Base-by-base conservation (phyloP, 2,329 filamentous ascomycete species). In the Cordyceps javanica region DNA sequence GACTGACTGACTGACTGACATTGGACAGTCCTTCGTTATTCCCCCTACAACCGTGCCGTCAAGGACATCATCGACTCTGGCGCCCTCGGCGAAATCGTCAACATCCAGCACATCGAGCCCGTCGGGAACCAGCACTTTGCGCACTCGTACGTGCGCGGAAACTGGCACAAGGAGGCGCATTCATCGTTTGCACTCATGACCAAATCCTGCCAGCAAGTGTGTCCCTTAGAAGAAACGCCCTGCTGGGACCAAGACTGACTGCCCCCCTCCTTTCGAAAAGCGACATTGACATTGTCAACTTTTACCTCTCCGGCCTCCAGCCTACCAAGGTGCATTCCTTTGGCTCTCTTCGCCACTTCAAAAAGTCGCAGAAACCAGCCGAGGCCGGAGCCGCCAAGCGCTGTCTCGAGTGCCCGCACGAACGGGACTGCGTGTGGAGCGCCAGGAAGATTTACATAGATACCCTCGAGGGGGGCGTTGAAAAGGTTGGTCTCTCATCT, bases 371-470 rank as follows among this genome's bases (percentile, higher is more conserved):
- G 11, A 61, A 61, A 38, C 60, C 60, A 3, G 34, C 21, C 16
- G 51, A 58, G 23, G 60, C 60, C 9, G 60, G 60, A 1, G 34
- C 30, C 1, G 60, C 60, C 6, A 60, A 53, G 26, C 48, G 46
- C 28, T 61, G 60, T 28, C 55, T 61, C 8, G 52, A 60, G 6
- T 61, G 60, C 26, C 26, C 59, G 7, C 50, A 60, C 21, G 60
- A 61, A 32, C 46, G 57, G 7, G 34, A 60, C n/a, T 61, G 60
- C 36, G 56, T 60, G 13, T 61, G 60, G 60, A 61, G 60, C 28
- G 60, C 60, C 19, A 61, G 60, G 58, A 61, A 61, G 58, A 57
- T 61, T 21, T 61, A 61, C n/a, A 52, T 61, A 19, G 60, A 61
- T 19, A 60, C 58, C 19, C 38, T 61, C 41, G 16, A 61, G 36